phyloP scores from a whole-genome alignment of 2,329 filamentous ascomycete genomes.

The Colletotrichum simmondsii region DNA sequence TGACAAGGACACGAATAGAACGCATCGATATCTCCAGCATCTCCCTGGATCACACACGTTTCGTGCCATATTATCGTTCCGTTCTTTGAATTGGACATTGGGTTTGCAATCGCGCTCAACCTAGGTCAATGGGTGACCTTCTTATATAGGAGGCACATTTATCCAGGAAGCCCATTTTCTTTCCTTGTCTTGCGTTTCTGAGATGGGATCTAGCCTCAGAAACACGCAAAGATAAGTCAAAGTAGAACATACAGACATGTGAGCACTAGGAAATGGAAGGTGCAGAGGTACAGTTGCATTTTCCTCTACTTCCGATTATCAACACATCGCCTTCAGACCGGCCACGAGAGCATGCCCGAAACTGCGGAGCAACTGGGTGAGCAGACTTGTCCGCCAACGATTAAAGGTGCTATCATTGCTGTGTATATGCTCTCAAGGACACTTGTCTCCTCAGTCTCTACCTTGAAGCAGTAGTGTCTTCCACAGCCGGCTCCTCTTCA shows the following conservation, averaged over 20 bases:
- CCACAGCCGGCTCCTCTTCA: neutral
- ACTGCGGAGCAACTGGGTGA: neutral
- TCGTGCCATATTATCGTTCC: neutral
- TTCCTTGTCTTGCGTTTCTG: too few relatives aligned
- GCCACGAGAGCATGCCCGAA: neutral
- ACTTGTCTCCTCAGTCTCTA: neutral
- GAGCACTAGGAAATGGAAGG: too few relatives aligned
- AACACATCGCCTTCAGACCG: too few relatives aligned
- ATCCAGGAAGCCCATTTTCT: too few relatives aligned
- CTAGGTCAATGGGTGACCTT: constrained; percentile 36
- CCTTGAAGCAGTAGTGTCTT: neutral
- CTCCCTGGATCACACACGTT: neutral
- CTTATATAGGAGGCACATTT: neutral
- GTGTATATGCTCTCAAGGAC: neutral
- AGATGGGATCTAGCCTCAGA: too few relatives aligned
- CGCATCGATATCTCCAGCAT: constrained; percentile 38
- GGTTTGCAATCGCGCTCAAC: constrained; percentile 37
- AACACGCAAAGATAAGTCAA: too few relatives aligned
- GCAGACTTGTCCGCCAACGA: neutral
- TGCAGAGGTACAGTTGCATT: too few relatives aligned
- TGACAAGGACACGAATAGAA: constrained; percentile 37
- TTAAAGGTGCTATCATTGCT: neutral
- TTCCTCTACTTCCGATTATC: too few relatives aligned
- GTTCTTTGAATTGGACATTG: constrained; percentile 35
- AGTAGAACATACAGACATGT: too few relatives aligned